Percentiles rank a stretch among this genome's conserved stretches.
phyloP scores from a whole-genome alignment of 2,329 filamentous ascomycete species.

The Aspergillus oerlinghausenensis region DNA sequence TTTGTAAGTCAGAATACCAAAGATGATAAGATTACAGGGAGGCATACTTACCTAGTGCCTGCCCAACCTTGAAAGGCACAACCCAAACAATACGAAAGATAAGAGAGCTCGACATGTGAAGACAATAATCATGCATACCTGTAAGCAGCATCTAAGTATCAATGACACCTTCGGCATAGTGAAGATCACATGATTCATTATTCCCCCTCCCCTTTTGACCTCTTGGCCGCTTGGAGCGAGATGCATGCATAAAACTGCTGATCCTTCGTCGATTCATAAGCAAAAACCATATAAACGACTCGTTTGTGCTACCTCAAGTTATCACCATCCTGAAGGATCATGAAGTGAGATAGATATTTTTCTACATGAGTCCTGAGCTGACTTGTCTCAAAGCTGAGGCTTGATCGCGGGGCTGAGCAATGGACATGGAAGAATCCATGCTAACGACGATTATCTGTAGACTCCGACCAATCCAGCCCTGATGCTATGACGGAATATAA shows the following conservation, averaged over 20 bases:
- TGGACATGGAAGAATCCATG: background rate
- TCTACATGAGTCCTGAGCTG: background rate
- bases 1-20: background rate
- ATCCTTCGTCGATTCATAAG: background rate
- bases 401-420: background rate
- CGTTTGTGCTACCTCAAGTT: background rate
- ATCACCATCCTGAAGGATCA: background rate
- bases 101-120: background rate
- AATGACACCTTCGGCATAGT: background rate
- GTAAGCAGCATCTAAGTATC: background rate
- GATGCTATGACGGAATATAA: background rate
- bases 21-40: background rate
- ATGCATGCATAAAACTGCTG: background rate
- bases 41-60: too few species aligned
- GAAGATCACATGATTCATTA: background rate
- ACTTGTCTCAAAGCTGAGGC: background rate
- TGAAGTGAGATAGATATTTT: background rate
- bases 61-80: background rate
- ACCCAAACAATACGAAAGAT: background rate
- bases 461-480: background rate
- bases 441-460: background rate
- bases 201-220: background rate
- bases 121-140: background rate
- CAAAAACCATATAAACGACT: background rate
- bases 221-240: background rate